These are phyloP conservation scores for Rhizophora mangle DNA, from an alignment of 345 rosid genomes.

Conservation along the genomic window DNA sequence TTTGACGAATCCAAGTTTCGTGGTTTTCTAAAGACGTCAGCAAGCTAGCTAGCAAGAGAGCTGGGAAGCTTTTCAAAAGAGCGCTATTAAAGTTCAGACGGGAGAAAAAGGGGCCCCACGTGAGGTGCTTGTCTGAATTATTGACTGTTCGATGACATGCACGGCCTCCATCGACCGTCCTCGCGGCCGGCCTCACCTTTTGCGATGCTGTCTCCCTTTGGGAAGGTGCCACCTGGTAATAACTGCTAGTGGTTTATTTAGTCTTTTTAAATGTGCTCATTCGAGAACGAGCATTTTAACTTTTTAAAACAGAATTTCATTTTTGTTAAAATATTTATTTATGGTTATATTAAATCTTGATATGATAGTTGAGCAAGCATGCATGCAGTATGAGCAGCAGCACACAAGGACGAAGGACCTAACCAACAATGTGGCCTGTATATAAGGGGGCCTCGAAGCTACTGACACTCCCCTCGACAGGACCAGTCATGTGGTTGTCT, in stretches of 20 bases:
- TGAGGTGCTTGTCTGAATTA: slow-evolving; percentile 17
- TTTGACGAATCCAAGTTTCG: slow-evolving; percentile 7
- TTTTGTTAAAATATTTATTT: too few species aligned
- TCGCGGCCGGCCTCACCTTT: too few species aligned
- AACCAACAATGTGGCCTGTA: background rate
- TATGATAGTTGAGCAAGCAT: too few species aligned
- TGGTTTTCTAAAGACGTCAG: slow-evolving; percentile 11
- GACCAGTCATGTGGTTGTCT: slow-evolving; percentile 18
- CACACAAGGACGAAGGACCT: background rate
- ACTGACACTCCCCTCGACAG: slow-evolving; percentile 24
- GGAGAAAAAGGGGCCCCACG: slow-evolving; percentile 20
- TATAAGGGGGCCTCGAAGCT: slow-evolving; percentile 13
- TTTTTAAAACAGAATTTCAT: too few species aligned
- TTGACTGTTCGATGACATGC: slow-evolving; percentile 17
- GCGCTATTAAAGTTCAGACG: background rate
- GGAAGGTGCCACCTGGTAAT: slow-evolving; percentile 29
- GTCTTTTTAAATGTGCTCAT: background rate
- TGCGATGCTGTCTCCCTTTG: background rate
- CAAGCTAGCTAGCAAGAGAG: background rate
- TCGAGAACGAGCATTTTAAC: background rate
- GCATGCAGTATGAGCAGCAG: too few species aligned
- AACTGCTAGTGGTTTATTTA: background rate
- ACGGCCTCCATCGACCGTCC: too few species aligned
- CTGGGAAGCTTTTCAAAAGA: background rate
- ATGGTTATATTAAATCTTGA: too few species aligned